Evolutionary conservation across 2,329 filamentous ascomycete species (phyloP), one percentile per base, ranked within the genome.

Genomic region (Arthroderma sp.): DNA sequence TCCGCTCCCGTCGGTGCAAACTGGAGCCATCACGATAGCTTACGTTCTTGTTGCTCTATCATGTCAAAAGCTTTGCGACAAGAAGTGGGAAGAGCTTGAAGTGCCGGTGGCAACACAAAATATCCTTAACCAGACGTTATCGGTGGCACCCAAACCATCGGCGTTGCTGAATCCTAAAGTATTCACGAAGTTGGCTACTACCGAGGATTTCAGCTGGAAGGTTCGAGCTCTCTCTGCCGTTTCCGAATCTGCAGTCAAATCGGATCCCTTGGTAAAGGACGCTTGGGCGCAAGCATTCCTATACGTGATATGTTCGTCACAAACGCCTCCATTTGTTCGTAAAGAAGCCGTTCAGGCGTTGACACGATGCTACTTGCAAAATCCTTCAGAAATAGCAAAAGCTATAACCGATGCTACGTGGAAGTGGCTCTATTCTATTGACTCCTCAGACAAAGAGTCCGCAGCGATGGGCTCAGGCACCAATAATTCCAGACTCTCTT

Each of bases 251-350:
- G 60, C 87, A 3, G 64, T 67, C 8, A 60, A 67, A 3, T 65
- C 67, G 9, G 65, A 74, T 6, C 48, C 57, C 22, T 49, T 56
- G 34, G 68, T 75, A n/a, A 72, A 73, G 49, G 64, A 76, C 43
- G 77, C 80, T 10, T 98, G 89, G 91, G 80, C 84, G 9, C 84
- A 94, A 55, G 80, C 83, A 2, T 76, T 89, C 47, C 79, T 95
- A n/a, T 93, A 83, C 59, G 67, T 84, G 10, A 75, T 89, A 38
- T 79, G 80, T 38, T 78, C 81, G 1, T 66, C 76, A 9, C 68
- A 62, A 8, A 68, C 85, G 15, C 70, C 81, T 8, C 70, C 80
- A 2, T 69, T 69, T 33, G 67, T 83, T 40, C 79, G 83, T 46
- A 78, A 80, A 50, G 73, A 79, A 52, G 77, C 81, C 4, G 71